Evolutionary conservation across 169 alveolate genomes (phyloP).

Genomic region (Plasmodium sp.): DNA sequence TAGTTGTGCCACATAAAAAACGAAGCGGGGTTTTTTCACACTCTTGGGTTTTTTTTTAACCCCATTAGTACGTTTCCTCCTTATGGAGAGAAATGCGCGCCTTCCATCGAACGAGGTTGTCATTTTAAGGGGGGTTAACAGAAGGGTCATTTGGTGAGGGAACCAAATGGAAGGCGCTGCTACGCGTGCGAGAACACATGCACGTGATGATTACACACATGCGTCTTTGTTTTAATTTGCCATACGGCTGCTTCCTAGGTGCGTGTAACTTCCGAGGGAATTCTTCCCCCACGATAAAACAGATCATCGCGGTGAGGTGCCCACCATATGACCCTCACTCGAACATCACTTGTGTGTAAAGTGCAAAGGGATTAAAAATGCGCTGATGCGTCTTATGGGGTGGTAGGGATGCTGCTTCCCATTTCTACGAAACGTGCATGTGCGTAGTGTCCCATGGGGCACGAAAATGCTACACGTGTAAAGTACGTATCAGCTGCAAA

Average conservation of each 20-base stretch:
- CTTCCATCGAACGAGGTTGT: not conserved
- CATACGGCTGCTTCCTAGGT: not conserved
- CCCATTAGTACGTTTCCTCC: not conserved
- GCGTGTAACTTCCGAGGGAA: not conserved
- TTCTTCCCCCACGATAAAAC: not conserved
- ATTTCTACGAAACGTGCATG: not conserved
- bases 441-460: not conserved
- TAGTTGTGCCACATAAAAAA: not conserved
- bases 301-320: not conserved
- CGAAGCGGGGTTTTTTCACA: not conserved
- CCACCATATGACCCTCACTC: not conserved
- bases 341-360: not conserved
- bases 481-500: not conserved
- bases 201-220: not conserved
- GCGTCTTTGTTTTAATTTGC: not conserved
- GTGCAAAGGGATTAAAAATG: not conserved
- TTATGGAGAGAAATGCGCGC: not conserved
- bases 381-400: not conserved
- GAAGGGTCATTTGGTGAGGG: not conserved
- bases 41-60: not conserved
- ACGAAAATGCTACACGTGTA: not conserved
- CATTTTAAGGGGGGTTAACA: not conserved
- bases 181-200: not conserved
- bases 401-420: not conserved
- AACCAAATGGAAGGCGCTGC: not conserved